Percentiles rank a stretch among this genome's conserved stretches.
Evolutionary conservation across 768 basidiomycete genomes (phyloP).

Genomic region (Epithele typhae): DNA sequence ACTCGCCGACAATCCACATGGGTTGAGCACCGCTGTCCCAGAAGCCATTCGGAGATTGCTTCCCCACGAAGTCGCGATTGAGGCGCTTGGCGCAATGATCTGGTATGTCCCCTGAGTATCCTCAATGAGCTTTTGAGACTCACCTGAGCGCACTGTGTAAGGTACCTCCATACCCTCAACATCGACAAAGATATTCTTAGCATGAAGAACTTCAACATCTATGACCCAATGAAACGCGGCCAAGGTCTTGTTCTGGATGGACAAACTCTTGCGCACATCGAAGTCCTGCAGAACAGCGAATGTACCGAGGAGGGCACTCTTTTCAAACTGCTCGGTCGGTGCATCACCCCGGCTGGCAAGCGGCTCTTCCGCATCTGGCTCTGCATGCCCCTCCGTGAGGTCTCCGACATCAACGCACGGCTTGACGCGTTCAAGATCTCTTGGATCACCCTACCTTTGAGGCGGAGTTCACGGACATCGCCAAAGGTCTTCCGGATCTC

Average conservation of each 20-base stretch:
- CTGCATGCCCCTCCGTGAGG: conserved; percentile 83
- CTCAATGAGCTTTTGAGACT: conserved; percentile 15
- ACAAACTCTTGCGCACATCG: conserved; percentile 91
- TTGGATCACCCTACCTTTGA: conserved; percentile 78
- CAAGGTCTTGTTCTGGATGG: conserved; percentile 86
- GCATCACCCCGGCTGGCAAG: conserved; percentile 90
- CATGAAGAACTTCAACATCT: conserved; percentile 97
- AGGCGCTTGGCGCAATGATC: conserved; percentile 87
- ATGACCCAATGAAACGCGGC: conserved; percentile 93
- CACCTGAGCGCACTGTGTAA: too few species aligned
- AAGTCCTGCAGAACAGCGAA: conserved; percentile 87
- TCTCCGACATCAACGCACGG: conserved; percentile 82
- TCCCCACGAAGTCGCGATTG: conserved; percentile 61
- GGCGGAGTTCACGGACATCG: conserved; percentile 65
- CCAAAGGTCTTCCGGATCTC: conserved; percentile 84
- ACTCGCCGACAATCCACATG: conserved; percentile 43
- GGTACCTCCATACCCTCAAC: conserved; percentile 89
- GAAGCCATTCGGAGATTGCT: conserved; percentile 72
- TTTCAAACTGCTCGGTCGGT: conserved; percentile 74
- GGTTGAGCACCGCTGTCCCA: conserved; percentile 45
- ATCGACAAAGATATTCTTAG: conserved; percentile 93
- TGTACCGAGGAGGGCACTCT: conserved; percentile 91
- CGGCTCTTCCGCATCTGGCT: conserved; percentile 96
- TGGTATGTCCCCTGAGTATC: conserved; percentile 48
- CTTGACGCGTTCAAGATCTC: conserved; percentile 92